Evolutionary conservation across 495 filamentous ascomycete genomes (phyloP).

Genomic region (Collariella sp.): DNA sequence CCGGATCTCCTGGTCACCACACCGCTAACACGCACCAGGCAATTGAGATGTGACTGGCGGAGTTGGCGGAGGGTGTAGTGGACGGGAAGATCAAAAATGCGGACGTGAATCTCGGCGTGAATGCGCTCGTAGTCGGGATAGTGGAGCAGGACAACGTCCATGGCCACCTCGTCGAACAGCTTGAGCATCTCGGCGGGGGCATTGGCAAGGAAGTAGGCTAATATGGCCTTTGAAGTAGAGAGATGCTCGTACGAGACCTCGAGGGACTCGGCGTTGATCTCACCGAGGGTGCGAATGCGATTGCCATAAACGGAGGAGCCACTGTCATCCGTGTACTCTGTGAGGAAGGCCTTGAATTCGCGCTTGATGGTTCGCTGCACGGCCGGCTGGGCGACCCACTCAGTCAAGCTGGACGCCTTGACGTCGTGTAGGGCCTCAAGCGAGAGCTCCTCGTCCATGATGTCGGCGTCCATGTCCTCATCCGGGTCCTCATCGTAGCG

Average conservation of each 20-base stretch:
- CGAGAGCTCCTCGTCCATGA: constrained; percentile 89
- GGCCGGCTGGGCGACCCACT: constrained; percentile 87
- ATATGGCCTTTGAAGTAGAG: constrained; percentile 77
- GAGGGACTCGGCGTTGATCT: constrained; percentile 90
- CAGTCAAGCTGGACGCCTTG: constrained; percentile 83
- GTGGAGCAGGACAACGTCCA: constrained; percentile 88
- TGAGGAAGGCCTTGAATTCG: constrained; percentile 96
- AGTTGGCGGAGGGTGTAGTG: constrained; percentile 95
- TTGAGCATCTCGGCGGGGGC: constrained; percentile 88
- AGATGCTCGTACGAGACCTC: constrained; percentile 96
- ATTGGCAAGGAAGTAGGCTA: constrained; percentile 97
- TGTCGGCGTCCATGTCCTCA: constrained; percentile 81
- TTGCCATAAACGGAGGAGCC: constrained; percentile 90
- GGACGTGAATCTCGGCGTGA: constrained; percentile 95
- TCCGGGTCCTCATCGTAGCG: constrained; percentile 91
- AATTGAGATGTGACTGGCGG: constrained; percentile 94
- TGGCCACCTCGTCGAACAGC: constrained; percentile 93
- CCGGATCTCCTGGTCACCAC: constrained; percentile 95
- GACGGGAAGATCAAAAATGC: constrained; percentile 88
- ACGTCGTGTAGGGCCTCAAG: constrained; percentile 88
- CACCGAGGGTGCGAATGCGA: constrained; percentile 85
- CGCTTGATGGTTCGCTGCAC: constrained; percentile 89
- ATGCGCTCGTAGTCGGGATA: constrained; percentile 98
- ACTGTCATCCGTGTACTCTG: constrained; percentile 82
- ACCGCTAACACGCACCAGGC: constrained; percentile 85